Conservation (phyloP, 495 filamentous ascomycete species). For the Parachaetomium inaequale region DNA sequence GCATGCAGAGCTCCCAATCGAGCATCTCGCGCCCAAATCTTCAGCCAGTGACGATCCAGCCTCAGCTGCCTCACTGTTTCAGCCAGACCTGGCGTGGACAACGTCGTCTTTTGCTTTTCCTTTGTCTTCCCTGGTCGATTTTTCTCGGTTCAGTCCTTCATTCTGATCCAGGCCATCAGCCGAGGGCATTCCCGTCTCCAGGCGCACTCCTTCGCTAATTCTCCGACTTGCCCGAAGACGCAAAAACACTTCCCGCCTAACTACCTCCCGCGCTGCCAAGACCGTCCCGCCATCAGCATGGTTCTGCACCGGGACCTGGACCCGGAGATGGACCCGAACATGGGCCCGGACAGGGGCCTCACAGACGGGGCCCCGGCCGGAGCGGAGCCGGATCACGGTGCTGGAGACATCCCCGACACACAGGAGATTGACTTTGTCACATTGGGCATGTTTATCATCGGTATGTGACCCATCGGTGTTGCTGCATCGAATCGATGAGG, state of each 20-base stretch:
- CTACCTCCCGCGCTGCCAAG: too few species aligned
- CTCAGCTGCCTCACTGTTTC: conserved; percentile 10
- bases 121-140: neutral
- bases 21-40: neutral
- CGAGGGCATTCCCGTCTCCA: neutral
- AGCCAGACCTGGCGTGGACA: conserved; percentile 1
- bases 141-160: neutral
- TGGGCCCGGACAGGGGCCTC: neutral
- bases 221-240: neutral
- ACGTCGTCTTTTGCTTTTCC: neutral
- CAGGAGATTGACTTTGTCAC: conserved; percentile 75
- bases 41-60: conserved; percentile 8
- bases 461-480: too few species aligned
- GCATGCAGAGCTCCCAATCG: neutral
- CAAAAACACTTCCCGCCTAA: too few species aligned
- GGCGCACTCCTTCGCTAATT: neutral
- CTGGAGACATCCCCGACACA: neutral
- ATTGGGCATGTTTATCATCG: conserved; percentile 94
- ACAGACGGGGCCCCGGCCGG: neutral
- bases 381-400: neutral
- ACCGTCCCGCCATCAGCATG: neutral
- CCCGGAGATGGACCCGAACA: neutral
- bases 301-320: neutral
- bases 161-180: neutral
- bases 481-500: too few species aligned